phyloP scores from a whole-genome alignment of 1,284 basidiomycete species.

The Trametes versicolor region DNA sequence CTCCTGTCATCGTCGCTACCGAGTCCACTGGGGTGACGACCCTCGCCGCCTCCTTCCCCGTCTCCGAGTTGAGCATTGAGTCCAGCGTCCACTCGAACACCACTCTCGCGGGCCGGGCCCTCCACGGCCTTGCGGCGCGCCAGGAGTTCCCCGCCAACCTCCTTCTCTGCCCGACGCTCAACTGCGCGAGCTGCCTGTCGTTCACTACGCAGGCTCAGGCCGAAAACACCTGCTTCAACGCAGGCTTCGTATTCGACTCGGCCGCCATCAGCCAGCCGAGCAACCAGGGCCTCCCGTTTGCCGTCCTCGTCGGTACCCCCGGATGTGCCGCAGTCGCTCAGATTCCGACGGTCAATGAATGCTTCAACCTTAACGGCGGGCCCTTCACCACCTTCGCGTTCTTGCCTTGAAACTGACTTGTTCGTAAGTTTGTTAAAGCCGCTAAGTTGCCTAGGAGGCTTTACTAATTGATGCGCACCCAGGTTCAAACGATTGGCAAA shows the following conservation, averaged over 20 bases:
- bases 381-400: neutral
- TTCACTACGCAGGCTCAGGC: slow-evolving; percentile 1
- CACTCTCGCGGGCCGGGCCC: neutral
- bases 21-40: neutral
- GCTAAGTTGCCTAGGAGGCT: too few relatives aligned
- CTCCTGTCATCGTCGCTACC: neutral
- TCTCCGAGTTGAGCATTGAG: slow-evolving; percentile 9
- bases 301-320: slow-evolving; percentile 4
- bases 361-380: neutral
- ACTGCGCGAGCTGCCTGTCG: slow-evolving; percentile 7
- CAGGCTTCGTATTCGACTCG: neutral
- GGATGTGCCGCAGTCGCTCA: neutral
- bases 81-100: neutral
- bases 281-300: slow-evolving; percentile 10
- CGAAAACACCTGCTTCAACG: neutral
- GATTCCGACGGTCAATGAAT: neutral
- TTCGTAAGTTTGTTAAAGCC: too few relatives aligned
- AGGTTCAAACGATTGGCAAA: too few relatives aligned
- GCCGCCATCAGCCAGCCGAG: slow-evolving; percentile 13
- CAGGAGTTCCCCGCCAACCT: slow-evolving; percentile 20
- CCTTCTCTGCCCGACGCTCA: slow-evolving; percentile 3
- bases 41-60: slow-evolving; percentile 17
- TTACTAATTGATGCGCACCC: too few relatives aligned
- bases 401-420: neutral
- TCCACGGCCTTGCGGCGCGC: neutral